Percentiles rank a stretch among this genome's conserved stretches.
phyloP scores from a whole-genome alignment of 176 grass and related monocot genomes.

The Avena sativa region DNA sequence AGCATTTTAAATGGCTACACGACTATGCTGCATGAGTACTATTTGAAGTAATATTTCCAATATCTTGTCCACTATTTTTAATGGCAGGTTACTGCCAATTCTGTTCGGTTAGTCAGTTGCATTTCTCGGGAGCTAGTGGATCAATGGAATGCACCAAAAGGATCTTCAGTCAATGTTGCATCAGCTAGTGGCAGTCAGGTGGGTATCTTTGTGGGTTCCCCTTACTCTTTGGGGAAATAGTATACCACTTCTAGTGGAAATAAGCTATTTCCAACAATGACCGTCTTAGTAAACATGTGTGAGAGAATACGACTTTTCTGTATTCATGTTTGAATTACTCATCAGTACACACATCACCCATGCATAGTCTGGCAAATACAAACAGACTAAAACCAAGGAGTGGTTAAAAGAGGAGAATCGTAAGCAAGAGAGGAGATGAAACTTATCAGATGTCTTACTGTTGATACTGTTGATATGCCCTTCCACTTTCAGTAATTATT shows the following conservation, averaged over 20 bases:
- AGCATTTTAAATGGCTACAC: background rate
- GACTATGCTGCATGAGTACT: background rate
- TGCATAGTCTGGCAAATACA: slow-evolving; percentile 1
- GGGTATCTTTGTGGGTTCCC: background rate
- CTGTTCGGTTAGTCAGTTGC: slow-evolving; percentile 84
- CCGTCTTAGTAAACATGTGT: background rate
- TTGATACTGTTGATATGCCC: background rate
- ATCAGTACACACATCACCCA: background rate
- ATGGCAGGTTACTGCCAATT: slow-evolving; percentile 81
- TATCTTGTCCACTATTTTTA: slow-evolving; percentile 31
- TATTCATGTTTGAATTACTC: background rate
- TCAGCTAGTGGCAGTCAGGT: slow-evolving; percentile 95
- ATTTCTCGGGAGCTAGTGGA: slow-evolving; percentile 82
- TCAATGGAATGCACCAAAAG: slow-evolving; percentile 89
- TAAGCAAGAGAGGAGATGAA: slow-evolving; percentile 3
- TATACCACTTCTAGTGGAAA: background rate
- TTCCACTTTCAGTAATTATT: slow-evolving; percentile 1
- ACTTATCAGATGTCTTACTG: background rate
- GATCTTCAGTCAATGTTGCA: slow-evolving; percentile 93
- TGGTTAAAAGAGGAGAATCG: background rate
- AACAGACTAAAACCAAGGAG: background rate
- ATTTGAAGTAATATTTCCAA: slow-evolving; percentile 11
- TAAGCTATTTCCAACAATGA: background rate
- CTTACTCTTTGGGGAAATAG: slow-evolving; percentile 17
- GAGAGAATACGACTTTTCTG: background rate